phyloP scores from a whole-genome alignment of 495 filamentous ascomycete genomes.

The Hyaloscypha finlandica region DNA sequence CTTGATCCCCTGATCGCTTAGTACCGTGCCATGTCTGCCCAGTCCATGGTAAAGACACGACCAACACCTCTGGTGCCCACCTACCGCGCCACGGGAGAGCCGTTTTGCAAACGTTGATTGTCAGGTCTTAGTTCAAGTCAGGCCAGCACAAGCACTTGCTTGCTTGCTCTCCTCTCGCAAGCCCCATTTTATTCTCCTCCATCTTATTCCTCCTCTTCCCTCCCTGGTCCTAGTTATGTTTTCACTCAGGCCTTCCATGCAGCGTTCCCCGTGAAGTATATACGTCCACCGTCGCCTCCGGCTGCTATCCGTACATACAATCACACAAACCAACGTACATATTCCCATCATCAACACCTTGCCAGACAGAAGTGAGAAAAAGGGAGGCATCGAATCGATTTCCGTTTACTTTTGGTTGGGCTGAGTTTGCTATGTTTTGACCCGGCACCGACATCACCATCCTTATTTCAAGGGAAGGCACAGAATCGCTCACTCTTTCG shows the following conservation, averaged over 20 bases:
- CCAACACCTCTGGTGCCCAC: neutral
- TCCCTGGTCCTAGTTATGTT: conserved; percentile 11
- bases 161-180: neutral
- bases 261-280: conserved; percentile 10
- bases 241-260: conserved; percentile 2
- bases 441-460: neutral
- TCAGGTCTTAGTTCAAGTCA: neutral
- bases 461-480: conserved; percentile 1
- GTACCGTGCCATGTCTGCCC: neutral
- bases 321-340: conserved; percentile 8
- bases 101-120: conserved; percentile 16
- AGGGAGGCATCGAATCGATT: neutral
- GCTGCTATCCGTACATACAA: conserved; percentile 10
- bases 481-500: neutral
- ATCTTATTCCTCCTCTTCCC: neutral
- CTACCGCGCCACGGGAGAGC: neutral
- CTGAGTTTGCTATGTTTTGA: neutral
- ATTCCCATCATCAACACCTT: neutral
- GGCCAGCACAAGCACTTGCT: neutral
- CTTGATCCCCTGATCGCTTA: neutral
- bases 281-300: neutral
- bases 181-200: neutral
- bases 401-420: neutral
- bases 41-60: conserved; percentile 7
- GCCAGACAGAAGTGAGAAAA: neutral